These are phyloP conservation scores for Oryza rufipogon DNA, from an alignment of 176 grass and related monocot genomes.

Conservation along the genomic window DNA sequence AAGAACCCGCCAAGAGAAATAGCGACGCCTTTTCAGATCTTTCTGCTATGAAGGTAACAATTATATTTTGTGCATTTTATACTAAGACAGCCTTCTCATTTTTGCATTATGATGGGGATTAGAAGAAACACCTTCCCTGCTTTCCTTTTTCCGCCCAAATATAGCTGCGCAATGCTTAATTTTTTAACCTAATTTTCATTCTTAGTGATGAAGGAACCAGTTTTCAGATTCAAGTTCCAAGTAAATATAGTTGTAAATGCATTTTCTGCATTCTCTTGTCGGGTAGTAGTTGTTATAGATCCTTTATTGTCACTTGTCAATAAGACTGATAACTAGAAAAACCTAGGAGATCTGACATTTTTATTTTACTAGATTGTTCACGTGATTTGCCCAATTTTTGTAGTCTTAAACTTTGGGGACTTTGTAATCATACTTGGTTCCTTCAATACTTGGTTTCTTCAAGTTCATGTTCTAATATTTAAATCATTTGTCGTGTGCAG, in stretches of 20 bases:
- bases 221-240: background rate
- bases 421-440: conserved; percentile 7
- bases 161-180: background rate
- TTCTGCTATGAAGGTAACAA: conserved; percentile 80
- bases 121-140: background rate
- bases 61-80: conserved; percentile 29
- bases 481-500: conserved; percentile 49
- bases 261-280: background rate
- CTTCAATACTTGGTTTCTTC: background rate
- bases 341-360: conserved; percentile 1
- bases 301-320: conserved; percentile 10
- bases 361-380: background rate
- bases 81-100: conserved; percentile 7
- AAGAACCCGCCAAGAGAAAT: conserved; percentile 58
- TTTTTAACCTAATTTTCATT: conserved; percentile 26
- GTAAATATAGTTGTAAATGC: background rate
- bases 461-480: conserved; percentile 8
- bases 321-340: conserved; percentile 12
- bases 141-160: background rate
- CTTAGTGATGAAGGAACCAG: background rate
- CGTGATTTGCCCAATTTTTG: background rate
- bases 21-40: conserved; percentile 81
- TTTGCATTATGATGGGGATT: background rate
- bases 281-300: background rate
- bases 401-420: background rate